Base-by-base conservation (phyloP, 192 early-diverging fungal genomes). In the Linnemannia elongata region DNA sequence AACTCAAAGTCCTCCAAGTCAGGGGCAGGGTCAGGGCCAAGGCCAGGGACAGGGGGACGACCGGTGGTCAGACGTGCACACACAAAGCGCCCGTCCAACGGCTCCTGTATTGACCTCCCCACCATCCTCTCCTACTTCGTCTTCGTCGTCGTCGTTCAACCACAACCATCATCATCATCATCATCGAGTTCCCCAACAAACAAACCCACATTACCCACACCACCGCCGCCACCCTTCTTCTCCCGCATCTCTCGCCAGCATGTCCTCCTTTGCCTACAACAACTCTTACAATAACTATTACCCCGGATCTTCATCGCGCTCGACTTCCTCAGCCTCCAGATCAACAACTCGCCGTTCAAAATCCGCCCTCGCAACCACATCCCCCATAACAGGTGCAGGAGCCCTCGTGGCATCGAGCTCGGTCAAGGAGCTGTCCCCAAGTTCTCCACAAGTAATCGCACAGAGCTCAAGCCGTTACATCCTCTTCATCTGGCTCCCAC, bases 381-480 rank as follows among this genome's bases (percentile, higher is more conserved):
- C 13, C 12, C 9, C 27, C n/a, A 8, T 47, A 18, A 49, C 45
- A 49, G 13, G 24, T 2, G 1, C 24, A 22, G 42, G 18, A 49
- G 72, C 44, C 10, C 44, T 45, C 0, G 7, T n/a, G 22, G 39
- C 9, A 9, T 7, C 42, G 5, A 27, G 8, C 9, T 72, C 17
- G 27, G 17, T 57, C 10, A 69, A 47, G 47, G 17, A 17, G 6
- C 6, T 38, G 41, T 49, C 68, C 6, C 22, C 75, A 42, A 74
- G 75, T 49, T 87, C 85, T 6, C 54, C 85, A 33, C 84, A 86
- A 35, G 80, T 68, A 24, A 87, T 87, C 38, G 85, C 80, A 6
- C 75, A 70, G 30, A 75, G 44, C 36, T 87, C 85, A 2, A 87
- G 75, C 63, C 85, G 79, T 0, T 87, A 87, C 47, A 87, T 87